Percentiles rank a stretch among this genome's conserved stretches.
phyloP scores from a whole-genome alignment of 352 stramenopile species.

The Phytophthora capsici region DNA sequence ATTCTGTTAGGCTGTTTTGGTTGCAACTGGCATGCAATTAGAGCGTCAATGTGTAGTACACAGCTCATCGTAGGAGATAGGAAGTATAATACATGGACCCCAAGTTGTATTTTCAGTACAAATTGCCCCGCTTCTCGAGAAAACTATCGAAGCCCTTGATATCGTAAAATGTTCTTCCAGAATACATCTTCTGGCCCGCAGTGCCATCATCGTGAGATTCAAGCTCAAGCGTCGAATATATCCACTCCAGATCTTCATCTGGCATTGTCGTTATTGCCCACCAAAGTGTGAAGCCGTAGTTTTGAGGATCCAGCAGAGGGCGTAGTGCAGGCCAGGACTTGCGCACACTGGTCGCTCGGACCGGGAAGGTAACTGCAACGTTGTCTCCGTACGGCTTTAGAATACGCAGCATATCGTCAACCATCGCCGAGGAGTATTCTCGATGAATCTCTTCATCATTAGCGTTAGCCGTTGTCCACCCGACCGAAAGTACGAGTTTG shows the following conservation, averaged over 20 bases:
- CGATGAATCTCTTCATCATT: conserved; percentile 59
- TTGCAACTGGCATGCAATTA: background rate
- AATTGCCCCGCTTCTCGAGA: conserved; percentile 33
- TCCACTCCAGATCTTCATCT: conserved; percentile 63
- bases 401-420: conserved; percentile 59
- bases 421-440: conserved; percentile 60
- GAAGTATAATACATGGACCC: too few relatives aligned
- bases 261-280: conserved; percentile 64
- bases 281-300: conserved; percentile 76
- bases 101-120: background rate
- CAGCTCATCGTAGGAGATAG: too few relatives aligned
- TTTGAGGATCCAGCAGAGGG: conserved; percentile 43
- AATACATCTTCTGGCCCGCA: conserved; percentile 19
- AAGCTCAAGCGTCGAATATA: conserved; percentile 62
- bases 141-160: conserved; percentile 72
- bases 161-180: conserved; percentile 72
- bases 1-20: background rate
- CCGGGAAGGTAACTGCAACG: conserved; percentile 67
- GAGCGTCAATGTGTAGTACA: too few relatives aligned
- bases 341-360: conserved; percentile 65
- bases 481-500: conserved; percentile 77
- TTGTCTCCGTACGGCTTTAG: conserved; percentile 49
- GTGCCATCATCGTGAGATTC: conserved; percentile 12
- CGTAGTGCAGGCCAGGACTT: conserved; percentile 60
- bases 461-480: conserved; percentile 70